A percentile compares a stretch with the other conserved stretches of the same genome.
These are phyloP conservation scores for Ramaria sp. DNA, from an alignment of 768 basidiomycete genomes.

Conservation along the genomic window DNA sequence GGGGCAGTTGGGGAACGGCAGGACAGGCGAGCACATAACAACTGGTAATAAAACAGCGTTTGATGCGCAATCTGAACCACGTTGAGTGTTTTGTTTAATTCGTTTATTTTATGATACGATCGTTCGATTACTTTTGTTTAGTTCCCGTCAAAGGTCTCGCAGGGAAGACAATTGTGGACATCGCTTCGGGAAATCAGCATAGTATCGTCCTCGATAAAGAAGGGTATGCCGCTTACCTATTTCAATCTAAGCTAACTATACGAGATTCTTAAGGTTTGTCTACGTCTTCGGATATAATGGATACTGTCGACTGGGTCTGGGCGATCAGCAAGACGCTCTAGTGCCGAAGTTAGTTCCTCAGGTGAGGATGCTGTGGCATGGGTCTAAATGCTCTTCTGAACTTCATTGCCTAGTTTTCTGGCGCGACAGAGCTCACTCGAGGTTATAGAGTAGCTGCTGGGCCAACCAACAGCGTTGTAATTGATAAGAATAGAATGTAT, in stretches of 20 bases:
- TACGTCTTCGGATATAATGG: slow-evolving; percentile 88
- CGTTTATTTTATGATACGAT: background rate
- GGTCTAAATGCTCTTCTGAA: background rate
- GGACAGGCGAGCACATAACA: slow-evolving; percentile 84
- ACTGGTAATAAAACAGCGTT: slow-evolving; percentile 78
- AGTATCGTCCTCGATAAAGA: slow-evolving; percentile 68
- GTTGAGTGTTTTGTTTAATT: slow-evolving; percentile 27
- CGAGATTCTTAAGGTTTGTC: slow-evolving; percentile 38
- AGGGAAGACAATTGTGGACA: slow-evolving; percentile 68
- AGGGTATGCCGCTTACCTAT: slow-evolving; percentile 37
- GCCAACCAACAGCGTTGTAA: slow-evolving; percentile 71
- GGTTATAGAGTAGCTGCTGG: slow-evolving; percentile 64
- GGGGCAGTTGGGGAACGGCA: slow-evolving; percentile 88
- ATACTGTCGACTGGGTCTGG: slow-evolving; percentile 84
- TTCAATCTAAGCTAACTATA: background rate
- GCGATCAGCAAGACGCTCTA: slow-evolving; percentile 73
- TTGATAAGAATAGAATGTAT: slow-evolving; percentile 80
- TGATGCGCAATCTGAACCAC: slow-evolving; percentile 63
- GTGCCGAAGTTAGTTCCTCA: slow-evolving; percentile 78
- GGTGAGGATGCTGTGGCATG: slow-evolving; percentile 24
- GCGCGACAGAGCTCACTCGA: slow-evolving; percentile 51
- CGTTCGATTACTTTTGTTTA: slow-evolving; percentile 18
- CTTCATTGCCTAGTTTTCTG: slow-evolving; percentile 49
- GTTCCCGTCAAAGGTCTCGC: slow-evolving; percentile 69
- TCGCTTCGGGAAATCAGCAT: slow-evolving; percentile 84